Evolutionary conservation across 2,329 filamentous ascomycete species (phyloP), one percentile per base, ranked within the genome.

Genomic region (Cercospora sp.): DNA sequence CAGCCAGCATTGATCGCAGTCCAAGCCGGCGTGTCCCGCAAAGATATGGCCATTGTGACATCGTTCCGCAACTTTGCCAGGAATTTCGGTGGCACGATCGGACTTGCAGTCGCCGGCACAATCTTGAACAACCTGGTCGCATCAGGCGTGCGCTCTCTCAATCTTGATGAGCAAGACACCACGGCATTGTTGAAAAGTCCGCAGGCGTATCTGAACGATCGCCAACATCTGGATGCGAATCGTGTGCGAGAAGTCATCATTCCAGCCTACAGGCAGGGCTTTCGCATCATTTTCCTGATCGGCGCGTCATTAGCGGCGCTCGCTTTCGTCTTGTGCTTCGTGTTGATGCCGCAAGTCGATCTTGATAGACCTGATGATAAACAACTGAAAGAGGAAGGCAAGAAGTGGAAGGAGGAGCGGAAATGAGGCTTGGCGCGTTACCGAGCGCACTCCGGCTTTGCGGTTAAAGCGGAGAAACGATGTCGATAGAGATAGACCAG

Each of bases 1-100:
- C 79, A 85, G 66, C 79, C 86, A 0, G 86, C 86, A 0, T 77
- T 88, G 24, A 83, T 89, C 40, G 85, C 86, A 0, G 77, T 89
- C 1, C 87, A 89, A 70, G 82, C 81, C 16, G 80, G 80, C n/a
- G 84, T 87, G 12, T 28, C 63, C 2, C 75, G 80, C 1, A 77
- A 79, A 3, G 83, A 88, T 30, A 79, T 80, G 8, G 85, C 85
- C 0, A 81, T 82, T 0, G 86, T 85, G 0, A 87, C 85, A 0
- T 82, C 85, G 0, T 85, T 85, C 0, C 76, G 87, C 3, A 81
- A 81, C 0, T 86, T 88, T 69, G 72, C 81, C 26, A 79, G 82
- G 5, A 81, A 79, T 62, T 75, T 86, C 4, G 81, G 80, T 1
- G 80, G 82, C 0, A 79, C 85, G 3, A 66, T 70, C 12, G 70